Conservation (phyloP, 2,329 filamentous ascomycete species). For the Massarina eburnea region DNA sequence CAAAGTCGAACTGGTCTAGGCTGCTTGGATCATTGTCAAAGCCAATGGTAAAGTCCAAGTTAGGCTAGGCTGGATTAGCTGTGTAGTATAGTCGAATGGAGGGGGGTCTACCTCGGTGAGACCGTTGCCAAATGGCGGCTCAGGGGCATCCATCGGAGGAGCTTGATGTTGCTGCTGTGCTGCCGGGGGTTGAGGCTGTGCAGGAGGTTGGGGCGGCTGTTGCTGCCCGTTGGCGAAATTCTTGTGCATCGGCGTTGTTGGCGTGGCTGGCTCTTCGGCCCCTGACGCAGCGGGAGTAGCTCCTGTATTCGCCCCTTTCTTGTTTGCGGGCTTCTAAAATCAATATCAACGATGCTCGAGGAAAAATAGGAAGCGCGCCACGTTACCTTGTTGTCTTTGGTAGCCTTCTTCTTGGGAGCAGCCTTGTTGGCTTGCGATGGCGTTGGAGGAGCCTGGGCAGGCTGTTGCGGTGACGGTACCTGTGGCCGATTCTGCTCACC, state of each 20-base stretch:
- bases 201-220: constrained; percentile 27
- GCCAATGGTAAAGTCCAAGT: constrained; percentile 42
- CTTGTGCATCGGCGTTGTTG: constrained; percentile 50
- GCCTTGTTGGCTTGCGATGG: constrained; percentile 73
- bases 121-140: constrained; percentile 45
- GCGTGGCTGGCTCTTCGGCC: constrained; percentile 50
- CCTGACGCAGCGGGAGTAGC: constrained; percentile 46
- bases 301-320: constrained; percentile 41
- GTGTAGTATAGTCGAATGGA: constrained; percentile 2
- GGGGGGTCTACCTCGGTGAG: constrained; percentile 36
- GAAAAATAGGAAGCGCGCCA: constrained; percentile 23
- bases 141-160: constrained; percentile 38
- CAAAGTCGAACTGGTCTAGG: constrained; percentile 68
- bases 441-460: constrained; percentile 66
- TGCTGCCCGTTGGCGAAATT: constrained; percentile 44
- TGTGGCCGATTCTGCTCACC: constrained; percentile 47
- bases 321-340: constrained; percentile 45
- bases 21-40: constrained; percentile 61
- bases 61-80: constrained; percentile 35
- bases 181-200: constrained; percentile 38
- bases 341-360: constrained; percentile 38
- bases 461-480: constrained; percentile 51
- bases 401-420: constrained; percentile 75
- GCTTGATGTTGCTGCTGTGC: constrained; percentile 21
- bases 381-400: constrained; percentile 70